These are phyloP conservation scores for Avena sativa DNA, from an alignment of 176 grass and related monocot species.

Conservation along the genomic window DNA sequence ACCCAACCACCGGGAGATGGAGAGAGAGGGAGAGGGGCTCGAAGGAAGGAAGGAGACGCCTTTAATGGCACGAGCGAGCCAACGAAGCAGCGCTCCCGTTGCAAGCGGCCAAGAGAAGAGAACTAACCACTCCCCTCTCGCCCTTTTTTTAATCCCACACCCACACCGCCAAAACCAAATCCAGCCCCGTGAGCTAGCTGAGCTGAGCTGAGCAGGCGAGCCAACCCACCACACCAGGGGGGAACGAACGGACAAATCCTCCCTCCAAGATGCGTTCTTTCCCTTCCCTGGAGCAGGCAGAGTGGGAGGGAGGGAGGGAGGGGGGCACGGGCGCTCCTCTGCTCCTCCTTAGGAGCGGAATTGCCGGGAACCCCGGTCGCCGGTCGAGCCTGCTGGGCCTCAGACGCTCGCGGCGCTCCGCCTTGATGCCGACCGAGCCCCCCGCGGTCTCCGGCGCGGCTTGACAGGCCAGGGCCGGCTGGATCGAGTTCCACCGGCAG, in stretches of 20 bases:
- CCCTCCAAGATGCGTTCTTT: slow-evolving; percentile 39
- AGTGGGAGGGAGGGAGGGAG: background rate
- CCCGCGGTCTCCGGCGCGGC: background rate
- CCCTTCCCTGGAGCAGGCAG: background rate
- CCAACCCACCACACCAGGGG: no score
- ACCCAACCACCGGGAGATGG: slow-evolving; percentile 15
- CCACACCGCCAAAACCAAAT: slow-evolving; percentile 53
- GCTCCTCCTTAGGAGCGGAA: slow-evolving; percentile 39
- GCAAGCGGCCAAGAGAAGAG: slow-evolving; percentile 53
- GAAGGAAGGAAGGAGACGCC: slow-evolving; percentile 10
- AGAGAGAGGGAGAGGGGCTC: background rate
- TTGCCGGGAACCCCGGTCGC: slow-evolving; percentile 43
- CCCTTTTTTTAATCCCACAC: slow-evolving; percentile 22
- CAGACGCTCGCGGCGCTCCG: background rate
- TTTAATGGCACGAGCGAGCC: slow-evolving; percentile 58
- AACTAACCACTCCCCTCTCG: slow-evolving; percentile 46
- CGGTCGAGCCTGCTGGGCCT: background rate
- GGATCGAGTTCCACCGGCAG: background rate
- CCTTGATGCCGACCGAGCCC: background rate
- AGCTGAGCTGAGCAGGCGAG: background rate
- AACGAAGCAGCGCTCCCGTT: slow-evolving; percentile 11
- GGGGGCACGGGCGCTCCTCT: slow-evolving; percentile 30
- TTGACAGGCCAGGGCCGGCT: background rate
- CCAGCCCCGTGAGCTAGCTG: slow-evolving; percentile 32
- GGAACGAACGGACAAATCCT: background rate